phyloP scores from a whole-genome alignment of 1,284 basidiomycete genomes.

The Ustilago tritici region DNA sequence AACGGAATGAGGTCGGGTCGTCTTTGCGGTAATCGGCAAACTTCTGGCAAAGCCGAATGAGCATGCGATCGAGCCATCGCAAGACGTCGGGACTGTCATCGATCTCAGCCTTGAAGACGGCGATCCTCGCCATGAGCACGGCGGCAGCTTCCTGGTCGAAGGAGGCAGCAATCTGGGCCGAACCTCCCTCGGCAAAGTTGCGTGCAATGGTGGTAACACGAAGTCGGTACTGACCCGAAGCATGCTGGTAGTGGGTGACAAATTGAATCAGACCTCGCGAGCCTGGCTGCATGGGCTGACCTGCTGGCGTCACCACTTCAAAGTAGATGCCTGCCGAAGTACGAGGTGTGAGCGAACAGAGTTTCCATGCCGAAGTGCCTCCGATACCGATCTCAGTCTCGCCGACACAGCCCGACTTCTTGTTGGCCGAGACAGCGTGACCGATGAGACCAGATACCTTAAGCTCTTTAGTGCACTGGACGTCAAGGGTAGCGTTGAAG shows the following conservation, averaged over 20 bases:
- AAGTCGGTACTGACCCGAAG: conserved; percentile 91
- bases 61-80: conserved; percentile 97
- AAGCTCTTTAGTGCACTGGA: conserved; percentile 98
- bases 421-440: conserved; percentile 95
- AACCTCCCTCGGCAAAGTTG: conserved; percentile 96
- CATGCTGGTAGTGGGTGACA: conserved; percentile 98
- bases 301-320: conserved; percentile 98
- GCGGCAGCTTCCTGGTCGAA: conserved; percentile 99
- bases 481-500: conserved; percentile 98
- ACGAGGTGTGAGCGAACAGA: conserved; percentile 88
- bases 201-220: conserved; percentile 97
- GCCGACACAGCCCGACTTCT: conserved; percentile 95
- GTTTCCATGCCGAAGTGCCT: conserved; percentile 98
- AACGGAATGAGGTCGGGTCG: conserved; percentile 91
- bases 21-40: conserved; percentile 99
- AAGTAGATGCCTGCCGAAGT: conserved; percentile 96
- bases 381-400: conserved; percentile 99
- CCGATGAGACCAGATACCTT: conserved; percentile 98
- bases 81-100: conserved; percentile 98
- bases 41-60: conserved; percentile 98
- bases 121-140: conserved; percentile 97
- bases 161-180: conserved; percentile 88
- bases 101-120: conserved; percentile 99
- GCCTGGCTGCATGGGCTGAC: conserved; percentile 89
- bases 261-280: conserved; percentile 97